phyloP scores from a whole-genome alignment of 108 stramenopile genomes.

The Stephanodiscus triporus region DNA sequence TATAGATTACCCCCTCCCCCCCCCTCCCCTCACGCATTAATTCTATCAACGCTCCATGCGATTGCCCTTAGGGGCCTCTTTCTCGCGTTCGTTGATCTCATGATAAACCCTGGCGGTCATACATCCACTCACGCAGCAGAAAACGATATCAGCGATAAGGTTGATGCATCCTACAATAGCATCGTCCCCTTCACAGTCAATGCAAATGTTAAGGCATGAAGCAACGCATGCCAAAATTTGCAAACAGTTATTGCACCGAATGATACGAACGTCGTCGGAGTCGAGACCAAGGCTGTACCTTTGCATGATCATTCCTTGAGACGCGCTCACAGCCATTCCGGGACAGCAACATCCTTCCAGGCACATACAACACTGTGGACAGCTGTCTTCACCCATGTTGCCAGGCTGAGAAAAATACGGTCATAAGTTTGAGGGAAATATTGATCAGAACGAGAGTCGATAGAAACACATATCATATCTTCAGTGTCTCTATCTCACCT shows the following conservation, averaged over 20 bases:
- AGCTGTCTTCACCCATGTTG: conserved; percentile 59
- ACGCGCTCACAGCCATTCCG: conserved; percentile 69
- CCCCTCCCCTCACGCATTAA: not conserved
- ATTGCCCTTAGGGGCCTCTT: conserved; percentile 39
- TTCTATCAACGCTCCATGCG: conserved; percentile 46
- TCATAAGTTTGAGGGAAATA: not conserved
- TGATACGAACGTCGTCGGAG: conserved; percentile 75
- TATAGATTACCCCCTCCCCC: too few species aligned
- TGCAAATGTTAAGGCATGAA: conserved; percentile 52
- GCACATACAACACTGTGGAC: conserved; percentile 78
- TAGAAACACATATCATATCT: not conserved
- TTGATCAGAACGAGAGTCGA: not conserved
- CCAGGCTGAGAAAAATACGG: conserved; percentile 43
- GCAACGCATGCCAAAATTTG: conserved; percentile 35
- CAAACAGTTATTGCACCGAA: conserved; percentile 80
- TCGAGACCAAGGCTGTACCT: conserved; percentile 71
- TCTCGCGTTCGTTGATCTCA: conserved; percentile 62
- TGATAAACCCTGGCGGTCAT: conserved; percentile 78
- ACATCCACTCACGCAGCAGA: conserved; percentile 73
- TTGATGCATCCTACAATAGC: conserved; percentile 48
- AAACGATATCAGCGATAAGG: conserved; percentile 62
- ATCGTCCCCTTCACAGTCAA: conserved; percentile 51
- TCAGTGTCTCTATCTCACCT: too few species aligned
- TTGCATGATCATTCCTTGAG: conserved; percentile 60
- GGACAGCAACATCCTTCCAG: conserved; percentile 67